Evolutionary conservation across 176 grass and related monocot genomes (phyloP).

Genomic region (Musa itinerans): DNA sequence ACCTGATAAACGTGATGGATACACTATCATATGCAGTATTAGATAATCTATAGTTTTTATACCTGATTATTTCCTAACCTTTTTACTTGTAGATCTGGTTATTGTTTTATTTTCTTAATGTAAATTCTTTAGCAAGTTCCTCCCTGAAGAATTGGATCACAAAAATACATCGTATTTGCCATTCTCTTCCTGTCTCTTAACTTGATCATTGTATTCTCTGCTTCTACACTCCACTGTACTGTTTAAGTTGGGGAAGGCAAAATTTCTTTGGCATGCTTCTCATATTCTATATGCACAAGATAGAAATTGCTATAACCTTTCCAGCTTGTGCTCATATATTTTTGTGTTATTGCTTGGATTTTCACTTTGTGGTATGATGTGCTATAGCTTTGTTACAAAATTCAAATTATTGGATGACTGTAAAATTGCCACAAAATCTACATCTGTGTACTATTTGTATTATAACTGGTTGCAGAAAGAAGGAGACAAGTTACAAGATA

Average conservation of each 20-base stretch:
- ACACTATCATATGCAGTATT: too few relatives aligned
- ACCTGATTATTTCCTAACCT: too few relatives aligned
- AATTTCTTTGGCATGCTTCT: neutral
- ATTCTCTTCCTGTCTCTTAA: neutral
- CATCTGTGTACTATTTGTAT: slow-evolving; percentile 15
- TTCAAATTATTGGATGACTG: neutral
- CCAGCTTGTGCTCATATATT: too few relatives aligned
- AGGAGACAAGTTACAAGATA: slow-evolving; percentile 77
- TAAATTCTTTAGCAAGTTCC: too few relatives aligned
- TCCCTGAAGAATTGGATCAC: neutral
- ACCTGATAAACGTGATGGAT: too few relatives aligned
- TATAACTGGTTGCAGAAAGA: slow-evolving; percentile 40
- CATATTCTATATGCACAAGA: neutral
- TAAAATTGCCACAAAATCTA: neutral
- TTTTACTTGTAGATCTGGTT: too few relatives aligned
- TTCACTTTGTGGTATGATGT: too few relatives aligned
- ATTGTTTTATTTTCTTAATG: too few relatives aligned
- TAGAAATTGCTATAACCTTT: too few relatives aligned
- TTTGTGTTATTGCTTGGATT: too few relatives aligned
- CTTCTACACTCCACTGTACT: neutral
- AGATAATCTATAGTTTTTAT: too few relatives aligned
- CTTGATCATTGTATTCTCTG: neutral
- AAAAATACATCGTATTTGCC: neutral
- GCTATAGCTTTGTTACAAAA: too few relatives aligned
- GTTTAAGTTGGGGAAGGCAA: neutral